Percentiles rank a stretch among this genome's conserved stretches.
Evolutionary conservation across 345 rosid species (phyloP).

Genomic region (Aegle marmelos): DNA sequence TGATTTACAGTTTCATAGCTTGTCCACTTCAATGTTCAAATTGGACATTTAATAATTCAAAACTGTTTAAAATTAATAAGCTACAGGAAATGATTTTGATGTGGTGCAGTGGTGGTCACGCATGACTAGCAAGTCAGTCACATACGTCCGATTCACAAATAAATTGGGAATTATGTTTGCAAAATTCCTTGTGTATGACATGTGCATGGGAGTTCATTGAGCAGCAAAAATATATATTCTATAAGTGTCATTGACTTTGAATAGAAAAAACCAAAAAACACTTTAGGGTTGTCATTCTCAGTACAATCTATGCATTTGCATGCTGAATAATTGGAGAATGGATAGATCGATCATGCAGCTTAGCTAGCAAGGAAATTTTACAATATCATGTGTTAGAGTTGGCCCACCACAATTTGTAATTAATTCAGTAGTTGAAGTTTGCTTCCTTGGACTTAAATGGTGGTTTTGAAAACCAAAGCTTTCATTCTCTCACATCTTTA

Average conservation of each 20-base stretch:
- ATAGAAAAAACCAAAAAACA: constrained; percentile 10
- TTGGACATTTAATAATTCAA: background rate
- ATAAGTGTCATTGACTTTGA: constrained; percentile 19
- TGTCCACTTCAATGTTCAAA: background rate
- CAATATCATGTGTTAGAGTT: constrained; percentile 5
- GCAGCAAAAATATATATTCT: background rate
- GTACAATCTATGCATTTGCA: constrained; percentile 22
- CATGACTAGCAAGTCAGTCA: background rate
- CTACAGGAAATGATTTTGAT: background rate
- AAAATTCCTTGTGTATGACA: constrained; percentile 6
- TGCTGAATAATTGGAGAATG: constrained; percentile 24
- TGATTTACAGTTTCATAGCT: background rate
- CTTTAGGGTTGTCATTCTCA: constrained; percentile 23
- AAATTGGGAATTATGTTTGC: background rate
- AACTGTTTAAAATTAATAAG: background rate
- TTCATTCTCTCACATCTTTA: no score
- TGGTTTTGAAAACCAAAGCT: background rate
- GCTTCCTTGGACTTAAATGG: background rate
- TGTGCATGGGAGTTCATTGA: background rate
- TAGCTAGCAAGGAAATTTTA: background rate
- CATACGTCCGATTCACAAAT: background rate
- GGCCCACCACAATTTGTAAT: constrained; percentile 14
- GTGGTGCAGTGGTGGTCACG: background rate
- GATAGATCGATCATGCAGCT: background rate
- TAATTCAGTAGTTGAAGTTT: constrained; percentile 7